Evolutionary conservation across 2,329 filamentous ascomycete species (phyloP).

Genomic region (Hypoxylon sp.): DNA sequence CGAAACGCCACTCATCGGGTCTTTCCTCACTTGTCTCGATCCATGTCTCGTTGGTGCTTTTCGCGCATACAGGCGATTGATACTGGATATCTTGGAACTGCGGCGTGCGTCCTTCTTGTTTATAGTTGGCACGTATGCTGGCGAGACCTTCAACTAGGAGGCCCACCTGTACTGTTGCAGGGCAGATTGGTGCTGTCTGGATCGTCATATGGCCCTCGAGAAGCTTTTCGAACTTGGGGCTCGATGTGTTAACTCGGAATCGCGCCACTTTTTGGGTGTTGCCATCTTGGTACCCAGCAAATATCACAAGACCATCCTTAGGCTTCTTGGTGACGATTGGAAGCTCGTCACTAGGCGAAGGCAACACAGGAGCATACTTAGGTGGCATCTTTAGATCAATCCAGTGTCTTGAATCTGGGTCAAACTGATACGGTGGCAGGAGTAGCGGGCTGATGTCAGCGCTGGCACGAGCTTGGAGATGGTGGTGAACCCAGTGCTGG

Average conservation of each 20-base stretch:
- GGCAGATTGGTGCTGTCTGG: constrained; percentile 37
- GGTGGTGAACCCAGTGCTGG: constrained; percentile 51
- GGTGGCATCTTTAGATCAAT: constrained; percentile 43
- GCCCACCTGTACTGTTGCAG: constrained; percentile 44
- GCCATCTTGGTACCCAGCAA: constrained; percentile 43
- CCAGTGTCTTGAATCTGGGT: constrained; percentile 52
- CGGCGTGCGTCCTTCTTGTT: background rate
- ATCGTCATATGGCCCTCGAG: constrained; percentile 40
- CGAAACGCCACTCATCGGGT: constrained; percentile 11
- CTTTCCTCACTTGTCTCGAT: background rate
- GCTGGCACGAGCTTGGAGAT: constrained; percentile 35
- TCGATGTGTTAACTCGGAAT: constrained; percentile 54
- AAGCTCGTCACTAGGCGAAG: constrained; percentile 19
- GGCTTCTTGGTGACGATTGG: background rate
- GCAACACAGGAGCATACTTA: constrained; percentile 8
- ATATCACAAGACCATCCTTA: constrained; percentile 31
- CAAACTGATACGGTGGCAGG: constrained; percentile 56
- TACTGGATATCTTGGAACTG: background rate
- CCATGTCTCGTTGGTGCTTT: constrained; percentile 26
- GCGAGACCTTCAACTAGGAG: constrained; percentile 39
- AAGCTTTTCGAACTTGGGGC: constrained; percentile 45
- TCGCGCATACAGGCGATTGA: background rate
- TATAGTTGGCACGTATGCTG: constrained; percentile 40
- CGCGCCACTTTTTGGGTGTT: constrained; percentile 31
- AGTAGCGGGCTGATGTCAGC: constrained; percentile 33